Evolutionary conservation across 2,329 filamentous ascomycete genomes (phyloP).

Genomic region (Gnomoniopsis sp.): DNA sequence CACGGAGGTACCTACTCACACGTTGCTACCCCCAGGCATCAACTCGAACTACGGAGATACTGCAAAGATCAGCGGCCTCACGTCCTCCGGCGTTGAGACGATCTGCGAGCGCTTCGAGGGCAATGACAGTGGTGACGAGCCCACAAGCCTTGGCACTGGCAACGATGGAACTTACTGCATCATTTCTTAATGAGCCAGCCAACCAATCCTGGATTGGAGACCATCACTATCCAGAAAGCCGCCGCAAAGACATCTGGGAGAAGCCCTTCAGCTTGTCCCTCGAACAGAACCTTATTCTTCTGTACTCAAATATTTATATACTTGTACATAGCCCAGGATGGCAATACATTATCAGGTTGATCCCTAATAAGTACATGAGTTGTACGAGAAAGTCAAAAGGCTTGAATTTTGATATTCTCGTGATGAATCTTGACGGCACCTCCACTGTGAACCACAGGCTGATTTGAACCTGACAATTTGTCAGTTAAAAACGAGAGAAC

Average conservation of each 20-base stretch:
- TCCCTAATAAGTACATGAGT: background rate
- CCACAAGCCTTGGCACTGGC: slow-evolving; percentile 13
- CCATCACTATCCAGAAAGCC: background rate
- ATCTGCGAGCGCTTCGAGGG: slow-evolving; percentile 19
- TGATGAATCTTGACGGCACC: no score
- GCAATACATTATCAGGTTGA: background rate
- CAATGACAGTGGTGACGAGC: slow-evolving; percentile 16
- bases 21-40: slow-evolving; percentile 14
- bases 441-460: no score
- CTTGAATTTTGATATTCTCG: no score
- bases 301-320: slow-evolving; percentile 8
- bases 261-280: background rate
- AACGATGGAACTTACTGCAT: slow-evolving; percentile 19
- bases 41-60: slow-evolving; percentile 27
- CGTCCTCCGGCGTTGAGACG: slow-evolving; percentile 9
- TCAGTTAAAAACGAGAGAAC: no score
- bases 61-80: slow-evolving; percentile 19
- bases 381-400: background rate
- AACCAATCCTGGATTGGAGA: background rate
- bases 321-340: slow-evolving; percentile 13
- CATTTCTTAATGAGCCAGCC: background rate
- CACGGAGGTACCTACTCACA: background rate
- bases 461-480: no score
- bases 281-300: background rate
- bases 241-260: background rate